These are phyloP conservation scores for Hypsizygus marmoreus DNA, from an alignment of 768 basidiomycete genomes.

Conservation along the genomic window DNA sequence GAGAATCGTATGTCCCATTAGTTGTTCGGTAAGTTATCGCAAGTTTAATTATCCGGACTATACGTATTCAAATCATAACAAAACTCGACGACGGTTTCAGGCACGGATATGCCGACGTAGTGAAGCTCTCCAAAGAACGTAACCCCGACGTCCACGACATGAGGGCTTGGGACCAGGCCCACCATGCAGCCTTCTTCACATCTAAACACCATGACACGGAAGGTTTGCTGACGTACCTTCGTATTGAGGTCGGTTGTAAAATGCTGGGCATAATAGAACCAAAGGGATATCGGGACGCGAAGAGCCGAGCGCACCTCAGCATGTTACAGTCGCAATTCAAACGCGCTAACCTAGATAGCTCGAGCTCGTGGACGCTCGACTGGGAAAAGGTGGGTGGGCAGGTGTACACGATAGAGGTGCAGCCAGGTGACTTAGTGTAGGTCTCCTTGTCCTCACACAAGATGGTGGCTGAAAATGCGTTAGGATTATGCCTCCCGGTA, in stretches of 20 bases:
- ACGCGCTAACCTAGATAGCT: neutral
- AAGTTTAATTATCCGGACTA: too few relatives aligned
- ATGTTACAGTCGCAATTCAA: neutral
- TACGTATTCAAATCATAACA: too few relatives aligned
- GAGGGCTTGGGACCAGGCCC: slow-evolving; percentile 1
- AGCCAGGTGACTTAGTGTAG: neutral
- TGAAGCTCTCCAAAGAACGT: neutral
- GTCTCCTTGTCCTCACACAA: neutral
- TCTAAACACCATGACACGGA: slow-evolving; percentile 14
- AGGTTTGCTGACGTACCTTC: slow-evolving; percentile 7
- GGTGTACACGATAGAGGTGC: neutral
- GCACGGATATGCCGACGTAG: neutral
- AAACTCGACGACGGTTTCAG: neutral
- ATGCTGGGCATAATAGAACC: slow-evolving; percentile 8
- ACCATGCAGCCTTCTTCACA: slow-evolving; percentile 8
- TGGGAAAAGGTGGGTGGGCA: neutral
- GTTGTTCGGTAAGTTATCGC: too few relatives aligned
- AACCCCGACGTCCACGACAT: neutral
- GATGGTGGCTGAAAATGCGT: neutral
- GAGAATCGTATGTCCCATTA: too few relatives aligned
- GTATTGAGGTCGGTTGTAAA: slow-evolving; percentile 8
- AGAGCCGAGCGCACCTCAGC: neutral
- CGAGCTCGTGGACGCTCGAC: neutral
- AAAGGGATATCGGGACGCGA: neutral
- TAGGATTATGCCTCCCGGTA: slow-evolving; percentile 14